Evolutionary conservation across 139 green algal species (phyloP), one percentile per base, ranked within the genome.

Genomic region (Auxenochlorella pyrenoidosa): DNA sequence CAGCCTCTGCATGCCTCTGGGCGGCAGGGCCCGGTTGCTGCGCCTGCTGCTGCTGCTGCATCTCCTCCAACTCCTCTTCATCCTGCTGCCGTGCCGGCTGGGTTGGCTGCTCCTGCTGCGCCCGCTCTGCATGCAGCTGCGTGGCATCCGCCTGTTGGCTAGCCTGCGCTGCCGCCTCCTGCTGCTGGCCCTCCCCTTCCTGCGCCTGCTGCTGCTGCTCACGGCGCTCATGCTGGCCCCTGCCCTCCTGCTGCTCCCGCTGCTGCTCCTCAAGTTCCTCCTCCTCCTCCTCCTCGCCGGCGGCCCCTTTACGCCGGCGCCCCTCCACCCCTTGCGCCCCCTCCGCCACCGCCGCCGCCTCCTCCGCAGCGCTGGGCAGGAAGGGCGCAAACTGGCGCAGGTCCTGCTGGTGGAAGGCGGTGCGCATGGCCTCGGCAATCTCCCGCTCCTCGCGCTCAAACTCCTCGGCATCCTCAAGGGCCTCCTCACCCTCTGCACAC

Each of bases 381-480:
- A 83, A 88, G 28, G 41, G 40, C 1, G 75, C 60, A 77, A 82
- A 85, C 34, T 41, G 79, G 44, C 59, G 80, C 81, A 84, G 76
- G 18, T 86, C 47, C 34, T 60, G 82, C 16, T 83, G 78, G 65
- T 75, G 76, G 60, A 82, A 58, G 30, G 38, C 79, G 5, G 34
- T 38, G 41, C 40, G 43, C 60, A 84, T 88, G 15, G 68, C 85
- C 1, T 32, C 85, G 6, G 85, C 86, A 79, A 90, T 88, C 18
- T 59, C 89, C 77, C 82, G 85, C 73, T 90, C 58, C 73, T 86
- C 79, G 3, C 68, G 43, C 28, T 87, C 88, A 81, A 84, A 91
- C 40, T 75, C 83, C 6, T 47, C 24, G 32, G 26, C 71, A 26
- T 47, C 60, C 63, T 73, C 66, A 3, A 22, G 3, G 5, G 0